Evolutionary conservation across 305 asterid genomes (phyloP).

Genomic region (Stenogyne calaminthoides): DNA sequence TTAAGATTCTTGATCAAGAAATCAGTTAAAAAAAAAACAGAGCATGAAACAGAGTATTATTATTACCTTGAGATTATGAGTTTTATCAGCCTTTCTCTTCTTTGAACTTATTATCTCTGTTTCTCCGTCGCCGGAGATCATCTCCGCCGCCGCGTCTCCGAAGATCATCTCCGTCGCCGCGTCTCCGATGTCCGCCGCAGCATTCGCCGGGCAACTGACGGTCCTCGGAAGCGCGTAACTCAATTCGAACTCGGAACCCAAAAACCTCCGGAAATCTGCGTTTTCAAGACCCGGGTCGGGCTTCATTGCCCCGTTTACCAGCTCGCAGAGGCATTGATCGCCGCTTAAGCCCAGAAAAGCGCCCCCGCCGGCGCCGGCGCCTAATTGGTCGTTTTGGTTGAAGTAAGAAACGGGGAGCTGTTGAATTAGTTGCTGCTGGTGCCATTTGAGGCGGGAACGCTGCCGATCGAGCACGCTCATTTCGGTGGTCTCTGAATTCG

Average conservation of each 20-base stretch:
- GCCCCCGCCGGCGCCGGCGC: slow-evolving; percentile 1
- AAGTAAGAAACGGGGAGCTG: slow-evolving; percentile 34
- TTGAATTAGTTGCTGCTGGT: slow-evolving; percentile 40
- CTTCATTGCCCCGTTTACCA: slow-evolving; percentile 47
- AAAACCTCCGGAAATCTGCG: slow-evolving; percentile 31
- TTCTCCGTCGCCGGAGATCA: slow-evolving; percentile 33
- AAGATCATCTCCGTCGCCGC: slow-evolving; percentile 29
- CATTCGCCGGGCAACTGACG: slow-evolving; percentile 44
- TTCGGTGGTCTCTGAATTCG: slow-evolving; percentile 30
- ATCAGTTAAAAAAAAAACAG: background rate
- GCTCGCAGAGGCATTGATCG: slow-evolving; percentile 49
- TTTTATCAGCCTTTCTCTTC: slow-evolving; percentile 62
- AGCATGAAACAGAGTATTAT: background rate
- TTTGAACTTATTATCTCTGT: slow-evolving; percentile 38
- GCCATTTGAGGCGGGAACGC: slow-evolving; percentile 51
- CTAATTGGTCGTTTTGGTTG: slow-evolving; percentile 34
- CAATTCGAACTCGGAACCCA: slow-evolving; percentile 39
- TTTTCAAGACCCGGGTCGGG: slow-evolving; percentile 49
- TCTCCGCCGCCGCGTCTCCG: too few relatives aligned
- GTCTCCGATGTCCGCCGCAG: slow-evolving; percentile 37
- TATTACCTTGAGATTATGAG: slow-evolving; percentile 47
- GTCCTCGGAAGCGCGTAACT: slow-evolving; percentile 52
- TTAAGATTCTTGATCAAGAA: background rate
- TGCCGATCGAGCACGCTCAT: slow-evolving; percentile 58
- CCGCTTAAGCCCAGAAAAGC: slow-evolving; percentile 13